Evolutionary conservation across 805 yeast genomes (phyloP), one percentile per base, ranked within the genome.

Genomic region (Wickerhamomyces canadensis): DNA sequence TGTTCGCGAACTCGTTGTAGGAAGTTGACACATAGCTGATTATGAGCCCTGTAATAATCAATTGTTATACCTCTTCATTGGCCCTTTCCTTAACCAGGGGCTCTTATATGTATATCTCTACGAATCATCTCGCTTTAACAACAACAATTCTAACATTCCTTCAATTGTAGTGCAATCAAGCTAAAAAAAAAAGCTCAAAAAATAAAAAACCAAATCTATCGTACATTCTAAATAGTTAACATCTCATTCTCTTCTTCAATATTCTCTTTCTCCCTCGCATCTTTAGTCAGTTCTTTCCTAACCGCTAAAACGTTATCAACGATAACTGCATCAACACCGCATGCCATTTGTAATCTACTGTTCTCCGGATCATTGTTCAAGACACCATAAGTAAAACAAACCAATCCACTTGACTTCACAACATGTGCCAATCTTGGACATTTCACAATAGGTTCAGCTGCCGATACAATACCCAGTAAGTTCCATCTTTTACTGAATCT

Each of bases 281-380:
- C 58, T 33, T 55, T 62, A 8, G 76, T 74, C 43, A 89, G 68
- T 7, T 85, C 96, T 50, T 82, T 82, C 55, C 95, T 71, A n/a
- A 89, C 94, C 0, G 96, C 96, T 52, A 89, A 68, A 2, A 91
- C 98, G 38, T 86, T 80, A 61, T 91, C 98, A 4, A 86, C 97
- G 62, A 91, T 91, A n/a, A 91, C 97, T 0, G 98, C 98, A 67
- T 91, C 98, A 11, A 91, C 96, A 8, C 98, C 98, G 4, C 94
- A 89, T 45, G 77, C 78, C 81, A 91, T 81, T 60, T 91, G 96
- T 40, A 84, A 65, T 48, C 78, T 79, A 21, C 95, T 88, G 43
- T 79, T 78, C 40, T 76, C 87, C 0, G 97, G 96, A 25, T 77
- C 78, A 52, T 91, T 91, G 58, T 91, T 91, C 55, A 74, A 70